phyloP scores from a whole-genome alignment of 2,329 filamentous ascomycete genomes.

The Dactylellina parvicollis region DNA sequence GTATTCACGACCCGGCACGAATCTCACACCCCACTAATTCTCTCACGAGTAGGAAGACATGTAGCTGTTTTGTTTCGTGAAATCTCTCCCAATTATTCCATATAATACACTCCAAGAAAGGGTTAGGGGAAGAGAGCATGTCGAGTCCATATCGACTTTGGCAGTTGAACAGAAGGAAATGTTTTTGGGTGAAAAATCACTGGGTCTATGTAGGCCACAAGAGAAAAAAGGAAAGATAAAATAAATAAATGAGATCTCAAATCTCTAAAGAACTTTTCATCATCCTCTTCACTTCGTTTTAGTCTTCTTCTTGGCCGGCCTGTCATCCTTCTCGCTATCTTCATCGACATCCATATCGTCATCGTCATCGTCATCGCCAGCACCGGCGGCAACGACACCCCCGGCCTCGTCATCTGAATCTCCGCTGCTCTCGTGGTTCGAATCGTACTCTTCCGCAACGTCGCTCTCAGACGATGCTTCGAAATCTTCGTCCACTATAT shows the following conservation, averaged over 20 bases:
- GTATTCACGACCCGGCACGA: too few relatives aligned
- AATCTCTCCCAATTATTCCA: too few relatives aligned
- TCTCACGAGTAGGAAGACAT: too few relatives aligned
- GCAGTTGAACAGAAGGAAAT: too few relatives aligned
- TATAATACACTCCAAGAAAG: too few relatives aligned
- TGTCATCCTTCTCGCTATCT: conserved; percentile 64
- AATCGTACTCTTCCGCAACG: conserved; percentile 95
- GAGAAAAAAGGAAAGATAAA: neutral
- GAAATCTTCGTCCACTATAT: conserved; percentile 94
- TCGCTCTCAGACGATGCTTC: conserved; percentile 90
- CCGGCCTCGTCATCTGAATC: conserved; percentile 73
- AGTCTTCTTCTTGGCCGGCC: conserved; percentile 61
- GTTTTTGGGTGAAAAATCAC: neutral
- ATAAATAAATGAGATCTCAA: neutral
- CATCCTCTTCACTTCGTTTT: conserved; percentile 58
- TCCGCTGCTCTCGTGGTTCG: conserved; percentile 85
- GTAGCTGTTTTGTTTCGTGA: too few relatives aligned
- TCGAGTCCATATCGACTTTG: too few relatives aligned
- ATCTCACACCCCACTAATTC: too few relatives aligned
- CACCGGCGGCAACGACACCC: conserved; percentile 61
- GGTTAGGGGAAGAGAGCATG: too few relatives aligned
- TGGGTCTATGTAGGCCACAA: conserved; percentile 3
- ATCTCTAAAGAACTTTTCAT: conserved; percentile 18
- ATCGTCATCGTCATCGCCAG: conserved; percentile 64
- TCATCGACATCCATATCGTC: conserved; percentile 64